Base-by-base conservation (phyloP, 2,329 filamentous ascomycete genomes). In the Plenodomus tracheiphilus region DNA sequence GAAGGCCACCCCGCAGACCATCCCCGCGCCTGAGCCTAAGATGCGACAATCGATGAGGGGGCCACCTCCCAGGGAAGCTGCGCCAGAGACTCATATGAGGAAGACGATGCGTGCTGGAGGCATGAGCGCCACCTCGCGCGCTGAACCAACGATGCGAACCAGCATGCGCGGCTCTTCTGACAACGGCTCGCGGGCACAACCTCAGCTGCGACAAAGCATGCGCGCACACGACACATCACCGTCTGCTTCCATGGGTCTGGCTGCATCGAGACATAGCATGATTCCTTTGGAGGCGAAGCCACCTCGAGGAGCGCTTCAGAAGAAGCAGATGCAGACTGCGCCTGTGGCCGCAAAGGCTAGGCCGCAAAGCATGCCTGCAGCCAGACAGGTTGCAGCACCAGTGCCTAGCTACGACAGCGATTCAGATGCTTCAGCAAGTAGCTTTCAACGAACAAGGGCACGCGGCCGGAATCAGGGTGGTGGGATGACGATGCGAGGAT, bases 361-460 rank as follows among this genome's bases (percentile, higher is more conserved):
- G 35, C 67, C 65, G 42, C 64, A 70, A 39, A 69, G 62, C 34
- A 53, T 62, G 28, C 57, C 64, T 36, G 61, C 48, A 16, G 40
- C 47, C 2, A 54, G 49, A 16, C 48, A 57, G 10, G 47, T 51
- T 43, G 56, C 65, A 5, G 46, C 47, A 17, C 52, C 68, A 10
- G 59, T 43, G 4, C 62, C 61, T 15, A 67, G 65, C 1, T 68
- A 70, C 35, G 66, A 72, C n/a, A 70, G 75, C 41, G 76, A 78
- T 46, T 74, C 71, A 15, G 72, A 72, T 51, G 76, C 76, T 30
- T 79, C 77, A 3, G 77, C 73, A 18, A 96, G 89, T 73, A 96
- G 90, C 68, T 96, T 96, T 75, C 87, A 83, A 64, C 86, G 89
- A 21, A 51, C 56, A 22, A 58, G 82, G 52, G 74, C 80, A 32